Percentiles rank a stretch among this genome's conserved stretches.
Evolutionary conservation across 2,329 filamentous ascomycete genomes (phyloP).

Genomic region (Iodosphaeria phyllophila): DNA sequence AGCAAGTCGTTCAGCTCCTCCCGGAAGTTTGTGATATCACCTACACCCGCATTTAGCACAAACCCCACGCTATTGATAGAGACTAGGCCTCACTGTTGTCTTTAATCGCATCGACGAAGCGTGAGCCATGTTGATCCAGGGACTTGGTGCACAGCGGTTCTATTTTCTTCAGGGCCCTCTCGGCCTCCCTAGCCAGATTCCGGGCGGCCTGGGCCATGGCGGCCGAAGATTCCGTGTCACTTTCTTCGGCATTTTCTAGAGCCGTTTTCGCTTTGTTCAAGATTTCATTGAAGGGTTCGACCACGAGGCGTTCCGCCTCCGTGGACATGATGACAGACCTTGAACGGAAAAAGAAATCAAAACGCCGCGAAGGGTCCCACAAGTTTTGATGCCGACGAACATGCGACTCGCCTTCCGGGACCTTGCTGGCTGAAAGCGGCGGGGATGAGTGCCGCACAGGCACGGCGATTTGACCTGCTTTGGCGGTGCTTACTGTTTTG

Average conservation of each 20-base stretch:
- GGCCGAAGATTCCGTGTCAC: slow-evolving; percentile 14
- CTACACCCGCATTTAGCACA: slow-evolving; percentile 13
- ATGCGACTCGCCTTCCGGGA: too few species aligned
- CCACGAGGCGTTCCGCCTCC: slow-evolving; percentile 21
- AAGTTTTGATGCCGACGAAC: too few species aligned
- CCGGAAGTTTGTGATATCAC: slow-evolving; percentile 28
- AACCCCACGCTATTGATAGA: slow-evolving; percentile 1
- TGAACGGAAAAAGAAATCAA: too few species aligned
- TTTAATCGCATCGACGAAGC: slow-evolving; percentile 31
- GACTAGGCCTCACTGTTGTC: slow-evolving; percentile 26
- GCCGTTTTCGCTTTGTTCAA: slow-evolving; percentile 30
- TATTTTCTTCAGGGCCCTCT: slow-evolving; percentile 28
- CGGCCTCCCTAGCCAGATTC: slow-evolving; percentile 26
- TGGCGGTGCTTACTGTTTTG: too few species aligned
- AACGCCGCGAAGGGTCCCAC: too few species aligned
- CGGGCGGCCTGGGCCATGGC: slow-evolving; percentile 31
- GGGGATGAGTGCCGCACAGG: too few species aligned
- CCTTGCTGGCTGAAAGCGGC: too few species aligned
- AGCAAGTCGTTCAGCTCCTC: slow-evolving; percentile 28
- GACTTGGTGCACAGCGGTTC: slow-evolving; percentile 30
- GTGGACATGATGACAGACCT: slow-evolving; percentile 10
- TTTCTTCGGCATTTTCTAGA: slow-evolving; percentile 23
- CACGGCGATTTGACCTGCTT: too few species aligned
- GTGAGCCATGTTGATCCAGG: slow-evolving; percentile 26
- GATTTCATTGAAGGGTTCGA: slow-evolving; percentile 31